Evolutionary conservation across 805 yeast species (phyloP).

Genomic region (Saturnispora hagleri): DNA sequence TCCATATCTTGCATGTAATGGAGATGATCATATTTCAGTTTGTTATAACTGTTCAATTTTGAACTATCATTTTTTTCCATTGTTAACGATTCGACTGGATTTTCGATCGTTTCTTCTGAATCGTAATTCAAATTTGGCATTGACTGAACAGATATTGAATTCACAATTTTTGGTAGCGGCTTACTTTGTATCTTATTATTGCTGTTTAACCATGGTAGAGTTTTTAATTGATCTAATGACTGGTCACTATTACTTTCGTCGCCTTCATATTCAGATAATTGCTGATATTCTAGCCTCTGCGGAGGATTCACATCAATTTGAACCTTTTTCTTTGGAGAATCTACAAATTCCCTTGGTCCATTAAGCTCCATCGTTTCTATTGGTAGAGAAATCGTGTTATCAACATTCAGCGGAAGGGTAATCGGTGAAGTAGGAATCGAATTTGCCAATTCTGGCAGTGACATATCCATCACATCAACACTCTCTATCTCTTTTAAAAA

Average conservation of each 20-base stretch:
- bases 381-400: neutral
- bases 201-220: neutral
- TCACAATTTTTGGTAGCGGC: constrained; percentile 30
- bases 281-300: constrained; percentile 28
- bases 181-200: constrained; percentile 10
- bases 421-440: constrained; percentile 5
- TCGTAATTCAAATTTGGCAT: constrained; percentile 24
- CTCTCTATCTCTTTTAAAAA: constrained; percentile 26
- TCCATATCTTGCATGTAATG: constrained; percentile 21
- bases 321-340: constrained; percentile 26
- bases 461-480: constrained; percentile 6
- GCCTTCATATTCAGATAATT: constrained; percentile 18
- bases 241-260: constrained; percentile 7
- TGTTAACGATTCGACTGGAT: constrained; percentile 11
- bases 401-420: constrained; percentile 8
- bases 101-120: constrained; percentile 24
- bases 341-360: constrained; percentile 21
- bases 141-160: constrained; percentile 27
- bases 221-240: neutral
- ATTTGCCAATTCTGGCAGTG: constrained; percentile 8
- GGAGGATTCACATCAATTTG: constrained; percentile 33
- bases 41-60: constrained; percentile 11
- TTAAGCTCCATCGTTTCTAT: constrained; percentile 17
- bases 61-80: neutral
- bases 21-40: constrained; percentile 22